Evolutionary conservation across 441 rosid genomes (phyloP).

Genomic region (Bruguiera hainesii): DNA sequence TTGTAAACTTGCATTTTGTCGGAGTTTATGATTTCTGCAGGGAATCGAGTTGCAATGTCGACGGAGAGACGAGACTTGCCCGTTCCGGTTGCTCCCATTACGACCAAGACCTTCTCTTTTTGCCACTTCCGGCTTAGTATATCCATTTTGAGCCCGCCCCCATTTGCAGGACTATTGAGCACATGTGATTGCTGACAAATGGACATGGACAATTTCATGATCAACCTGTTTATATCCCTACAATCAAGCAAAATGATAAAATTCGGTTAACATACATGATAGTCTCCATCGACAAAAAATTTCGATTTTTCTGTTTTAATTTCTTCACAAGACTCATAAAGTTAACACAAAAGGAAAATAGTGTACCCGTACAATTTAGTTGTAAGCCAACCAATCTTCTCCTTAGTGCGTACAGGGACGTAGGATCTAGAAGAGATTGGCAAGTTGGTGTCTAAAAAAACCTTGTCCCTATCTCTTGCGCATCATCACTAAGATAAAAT

Average conservation of each 20-base stretch:
- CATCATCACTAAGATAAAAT: no score
- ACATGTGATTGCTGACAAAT: constrained; percentile 32
- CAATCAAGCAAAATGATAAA: background rate
- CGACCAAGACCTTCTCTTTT: constrained; percentile 50
- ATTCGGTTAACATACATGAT: no score
- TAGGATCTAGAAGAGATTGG: no score
- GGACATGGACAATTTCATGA: constrained; percentile 36
- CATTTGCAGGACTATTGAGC: constrained; percentile 24
- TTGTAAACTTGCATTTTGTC: constrained; percentile 70
- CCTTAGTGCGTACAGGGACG: no score
- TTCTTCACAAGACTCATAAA: no score
- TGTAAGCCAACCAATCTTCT: no score
- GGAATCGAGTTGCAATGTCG: constrained; percentile 54
- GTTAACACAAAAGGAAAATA: no score
- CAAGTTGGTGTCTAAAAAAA: no score
- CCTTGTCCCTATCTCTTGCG: no score
- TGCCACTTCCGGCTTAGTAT: constrained; percentile 31
- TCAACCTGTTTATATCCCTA: background rate
- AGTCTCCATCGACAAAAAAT: no score
- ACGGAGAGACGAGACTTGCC: constrained; percentile 73
- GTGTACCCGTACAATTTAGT: no score
- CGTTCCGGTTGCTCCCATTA: constrained; percentile 75
- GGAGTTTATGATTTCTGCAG: constrained; percentile 65
- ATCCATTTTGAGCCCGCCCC: constrained; percentile 31
- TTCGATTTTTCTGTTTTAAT: no score